Evolutionary conservation across 1,139 yeast species (phyloP), one percentile per base, ranked within the genome.

Genomic region (Arxiozyma telluris): DNA sequence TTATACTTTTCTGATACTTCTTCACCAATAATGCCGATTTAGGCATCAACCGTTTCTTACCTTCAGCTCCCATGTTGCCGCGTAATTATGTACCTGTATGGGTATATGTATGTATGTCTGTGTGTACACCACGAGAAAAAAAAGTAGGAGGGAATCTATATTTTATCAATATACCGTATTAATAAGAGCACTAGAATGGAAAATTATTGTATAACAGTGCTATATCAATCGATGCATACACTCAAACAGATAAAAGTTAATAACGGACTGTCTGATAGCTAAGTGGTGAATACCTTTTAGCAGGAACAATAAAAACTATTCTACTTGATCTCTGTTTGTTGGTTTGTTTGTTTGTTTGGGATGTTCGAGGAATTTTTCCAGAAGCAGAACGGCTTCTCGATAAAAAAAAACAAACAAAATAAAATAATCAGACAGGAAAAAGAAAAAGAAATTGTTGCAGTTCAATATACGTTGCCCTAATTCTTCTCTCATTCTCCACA

Each of bases 1-100:
- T 58, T 30, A 66, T 59, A n/a, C 50, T 53, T 44, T 54, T 56
- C 39, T 54, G 56, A 49, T 66, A 64, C 52, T 64, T 64, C 50
- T 58, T 64, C 27, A 64, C 61, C 51, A 65, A 55, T 39, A 64
- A 47, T 8, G 69, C 66, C 45, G 70, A 66, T 50, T 65, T 66
- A 9, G 70, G 69, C 64, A 60, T 58, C 47, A 66, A 57, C 56
- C 65, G 64, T 59, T 65, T 66, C 58, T 59, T 62, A 27, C 59
- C 58, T 23, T 56, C 54, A 23, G 52, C 47, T 23, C 52, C 52
- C 52, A 50, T 50, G n/a, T 39, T 12, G 4, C 20, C 3, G 4
- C 34, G 9, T 22, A 22, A 17, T 21, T 30, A 25, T 30, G n/a
- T 12, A 12, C 12, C 2, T 34, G n/a, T 34, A 34, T 34, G 34